A percentile compares a stretch with the other conserved stretches of the same genome.
These are phyloP conservation scores for Eucommia ulmoides DNA, from an alignment of 257 asterid genomes.

Conservation along the genomic window DNA sequence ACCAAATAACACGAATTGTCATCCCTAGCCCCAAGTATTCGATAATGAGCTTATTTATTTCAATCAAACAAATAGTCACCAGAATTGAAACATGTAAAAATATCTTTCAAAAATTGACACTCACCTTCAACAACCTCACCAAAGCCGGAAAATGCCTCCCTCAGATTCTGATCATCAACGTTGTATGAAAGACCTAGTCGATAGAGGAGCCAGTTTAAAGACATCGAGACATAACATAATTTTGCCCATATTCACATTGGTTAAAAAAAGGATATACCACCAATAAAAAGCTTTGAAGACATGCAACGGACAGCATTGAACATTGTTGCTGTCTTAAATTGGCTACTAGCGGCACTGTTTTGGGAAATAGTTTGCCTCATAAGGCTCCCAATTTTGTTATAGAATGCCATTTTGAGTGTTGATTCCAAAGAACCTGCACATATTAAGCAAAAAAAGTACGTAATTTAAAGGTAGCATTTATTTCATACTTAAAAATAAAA, in stretches of 20 bases:
- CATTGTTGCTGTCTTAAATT: slow-evolving; percentile 32
- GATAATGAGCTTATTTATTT: no score
- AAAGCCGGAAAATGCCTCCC: slow-evolving; percentile 57
- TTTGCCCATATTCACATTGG: background rate
- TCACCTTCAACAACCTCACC: slow-evolving; percentile 47
- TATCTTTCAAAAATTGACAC: no score
- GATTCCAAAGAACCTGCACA: slow-evolving; percentile 17
- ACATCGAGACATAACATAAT: background rate
- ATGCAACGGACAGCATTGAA: slow-evolving; percentile 55
- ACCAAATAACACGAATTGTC: no score
- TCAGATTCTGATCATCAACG: slow-evolving; percentile 46
- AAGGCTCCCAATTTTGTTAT: slow-evolving; percentile 41
- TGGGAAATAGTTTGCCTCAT: slow-evolving; percentile 38
- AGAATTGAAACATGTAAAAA: no score
- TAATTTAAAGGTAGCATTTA: background rate
- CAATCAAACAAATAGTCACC: no score
- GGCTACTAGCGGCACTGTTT: slow-evolving; percentile 19
- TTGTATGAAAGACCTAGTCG: slow-evolving; percentile 59
- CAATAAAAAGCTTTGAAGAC: slow-evolving; percentile 61
- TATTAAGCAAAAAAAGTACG: background rate
- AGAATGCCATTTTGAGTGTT: slow-evolving; percentile 46
- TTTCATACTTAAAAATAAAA: no score
- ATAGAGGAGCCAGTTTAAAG: background rate
- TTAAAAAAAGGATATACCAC: slow-evolving; percentile 27
- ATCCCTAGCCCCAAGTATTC: no score